phyloP scores from a whole-genome alignment of 768 basidiomycete genomes.

The Suillus brevipes region DNA sequence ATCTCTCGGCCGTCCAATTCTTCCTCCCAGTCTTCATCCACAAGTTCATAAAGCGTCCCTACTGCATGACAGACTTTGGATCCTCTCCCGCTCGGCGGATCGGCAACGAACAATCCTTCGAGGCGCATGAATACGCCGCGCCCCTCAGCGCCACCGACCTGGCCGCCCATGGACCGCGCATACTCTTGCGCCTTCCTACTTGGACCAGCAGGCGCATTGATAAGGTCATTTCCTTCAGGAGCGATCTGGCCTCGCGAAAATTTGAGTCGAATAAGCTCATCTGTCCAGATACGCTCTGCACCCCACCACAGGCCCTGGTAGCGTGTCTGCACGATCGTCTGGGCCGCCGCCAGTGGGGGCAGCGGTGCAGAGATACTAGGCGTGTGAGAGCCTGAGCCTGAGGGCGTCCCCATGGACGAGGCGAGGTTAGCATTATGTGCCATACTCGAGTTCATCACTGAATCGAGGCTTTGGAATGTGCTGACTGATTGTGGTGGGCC shows the following conservation, averaged over 20 bases:
- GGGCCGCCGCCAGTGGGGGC: slow-evolving; percentile 22
- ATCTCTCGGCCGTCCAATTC: slow-evolving; percentile 10
- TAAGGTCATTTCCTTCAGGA: slow-evolving; percentile 59
- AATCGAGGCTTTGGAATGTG: slow-evolving; percentile 36
- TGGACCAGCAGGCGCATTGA: slow-evolving; percentile 64
- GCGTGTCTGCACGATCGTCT: slow-evolving; percentile 49
- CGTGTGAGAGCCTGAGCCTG: slow-evolving; percentile 14
- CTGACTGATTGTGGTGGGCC: slow-evolving; percentile 6
- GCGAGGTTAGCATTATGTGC: slow-evolving; percentile 40
- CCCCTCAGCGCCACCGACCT: slow-evolving; percentile 50
- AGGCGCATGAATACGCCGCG: slow-evolving; percentile 75
- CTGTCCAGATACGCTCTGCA: slow-evolving; percentile 83
- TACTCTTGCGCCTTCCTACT: slow-evolving; percentile 34
- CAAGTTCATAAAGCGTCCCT: slow-evolving; percentile 78
- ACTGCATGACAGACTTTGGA: slow-evolving; percentile 62
- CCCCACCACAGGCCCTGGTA: slow-evolving; percentile 92
- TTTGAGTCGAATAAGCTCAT: slow-evolving; percentile 81
- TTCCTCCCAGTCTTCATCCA: slow-evolving; percentile 70
- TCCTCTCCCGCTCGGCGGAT: slow-evolving; percentile 46
- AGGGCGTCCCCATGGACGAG: neutral
- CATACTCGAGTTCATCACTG: slow-evolving; percentile 48
- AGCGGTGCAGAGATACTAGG: slow-evolving; percentile 13
- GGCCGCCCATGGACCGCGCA: slow-evolving; percentile 14
- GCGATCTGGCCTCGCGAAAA: slow-evolving; percentile 65
- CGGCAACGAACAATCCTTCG: slow-evolving; percentile 64